Conservation (phyloP, 768 basidiomycete genomes). For the Leccinum longicurvipes region DNA sequence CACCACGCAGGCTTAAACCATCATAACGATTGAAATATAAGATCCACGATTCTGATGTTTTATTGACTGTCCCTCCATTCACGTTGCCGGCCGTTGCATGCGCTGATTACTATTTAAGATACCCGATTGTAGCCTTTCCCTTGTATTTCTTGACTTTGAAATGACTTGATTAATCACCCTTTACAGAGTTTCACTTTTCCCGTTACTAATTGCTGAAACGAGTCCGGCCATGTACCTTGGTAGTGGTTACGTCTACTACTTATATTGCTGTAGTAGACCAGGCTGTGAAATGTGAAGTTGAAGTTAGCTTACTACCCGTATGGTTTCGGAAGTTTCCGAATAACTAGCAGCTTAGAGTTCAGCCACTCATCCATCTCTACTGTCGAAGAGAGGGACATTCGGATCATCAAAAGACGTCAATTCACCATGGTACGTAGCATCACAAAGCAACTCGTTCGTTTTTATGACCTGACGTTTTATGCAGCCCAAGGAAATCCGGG, state of each 20-base stretch:
- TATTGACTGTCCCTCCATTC: neutral
- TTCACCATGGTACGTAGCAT: constrained; percentile 27
- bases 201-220: neutral
- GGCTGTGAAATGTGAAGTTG: too few relatives aligned
- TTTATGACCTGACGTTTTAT: constrained; percentile 2
- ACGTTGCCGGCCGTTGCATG: constrained; percentile 2
- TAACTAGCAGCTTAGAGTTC: constrained; percentile 33
- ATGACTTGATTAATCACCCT: neutral
- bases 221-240: neutral
- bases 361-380: constrained; percentile 20
- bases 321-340: constrained; percentile 21
- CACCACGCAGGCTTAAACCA: constrained; percentile 27
- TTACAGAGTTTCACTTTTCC: neutral
- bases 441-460: neutral
- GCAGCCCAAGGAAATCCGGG: constrained; percentile 95
- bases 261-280: neutral
- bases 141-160: neutral
- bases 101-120: constrained; percentile 20
- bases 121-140: constrained; percentile 17
- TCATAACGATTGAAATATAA: constrained; percentile 10
- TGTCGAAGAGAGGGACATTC: neutral
- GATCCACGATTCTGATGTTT: neutral
- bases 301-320: too few relatives aligned
- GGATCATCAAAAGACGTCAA: constrained; percentile 12
- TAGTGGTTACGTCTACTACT: neutral